A percentile compares a stretch with the other conserved stretches of the same genome.
Conservation (phyloP, 2,329 filamentous ascomycete genomes). For the Nemania sp. region DNA sequence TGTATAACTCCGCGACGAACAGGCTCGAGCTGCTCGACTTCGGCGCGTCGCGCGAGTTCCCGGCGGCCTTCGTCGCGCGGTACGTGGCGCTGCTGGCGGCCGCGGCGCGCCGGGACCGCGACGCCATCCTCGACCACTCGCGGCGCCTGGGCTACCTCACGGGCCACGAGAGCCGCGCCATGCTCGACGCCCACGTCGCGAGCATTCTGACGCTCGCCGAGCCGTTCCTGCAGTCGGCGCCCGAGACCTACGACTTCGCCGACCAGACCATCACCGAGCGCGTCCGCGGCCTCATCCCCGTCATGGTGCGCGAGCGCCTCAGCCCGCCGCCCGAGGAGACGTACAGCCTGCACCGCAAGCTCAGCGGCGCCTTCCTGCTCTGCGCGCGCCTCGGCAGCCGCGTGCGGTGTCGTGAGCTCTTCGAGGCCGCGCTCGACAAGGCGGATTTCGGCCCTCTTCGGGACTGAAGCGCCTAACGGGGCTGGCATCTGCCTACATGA, state of each 20-base stretch:
- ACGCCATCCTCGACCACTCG: constrained; percentile 68
- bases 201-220: constrained; percentile 90
- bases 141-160: constrained; percentile 87
- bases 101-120: constrained; percentile 71
- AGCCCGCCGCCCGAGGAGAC: constrained; percentile 96
- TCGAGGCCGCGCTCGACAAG: constrained; percentile 60
- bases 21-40: constrained; percentile 94
- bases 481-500: neutral
- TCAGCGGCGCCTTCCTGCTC: constrained; percentile 91
- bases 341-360: constrained; percentile 90
- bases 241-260: constrained; percentile 86
- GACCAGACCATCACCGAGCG: constrained; percentile 96
- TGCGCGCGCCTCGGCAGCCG: constrained; percentile 85
- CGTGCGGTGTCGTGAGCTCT: constrained; percentile 81
- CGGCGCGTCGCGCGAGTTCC: constrained; percentile 87
- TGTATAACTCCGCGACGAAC: constrained; percentile 75
- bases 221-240: constrained; percentile 77
- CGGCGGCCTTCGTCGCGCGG: constrained; percentile 74
- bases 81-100: constrained; percentile 83
- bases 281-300: constrained; percentile 82
- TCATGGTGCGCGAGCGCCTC: constrained; percentile 89
- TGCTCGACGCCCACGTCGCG: constrained; percentile 89
- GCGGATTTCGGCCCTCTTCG: constrained; percentile 32
- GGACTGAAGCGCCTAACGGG: constrained; percentile 12
- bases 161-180: constrained; percentile 79